phyloP scores from a whole-genome alignment of 306 rosid genomes.

The Macrotyloma uniflorum region DNA sequence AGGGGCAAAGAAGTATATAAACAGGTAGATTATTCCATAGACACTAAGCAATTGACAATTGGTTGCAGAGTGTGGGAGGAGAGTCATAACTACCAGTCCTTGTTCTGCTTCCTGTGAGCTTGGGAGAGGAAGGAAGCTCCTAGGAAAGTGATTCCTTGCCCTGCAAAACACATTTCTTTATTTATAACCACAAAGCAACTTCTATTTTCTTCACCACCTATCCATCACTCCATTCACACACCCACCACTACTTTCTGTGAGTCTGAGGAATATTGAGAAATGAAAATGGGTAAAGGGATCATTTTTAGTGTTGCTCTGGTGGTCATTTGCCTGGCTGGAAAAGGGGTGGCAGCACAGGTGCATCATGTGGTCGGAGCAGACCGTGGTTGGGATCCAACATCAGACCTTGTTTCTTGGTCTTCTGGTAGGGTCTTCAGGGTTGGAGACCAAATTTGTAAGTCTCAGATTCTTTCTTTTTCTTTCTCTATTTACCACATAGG shows the following conservation, averaged over 20 bases:
- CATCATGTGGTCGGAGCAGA: conserved; percentile 89
- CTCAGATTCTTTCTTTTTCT: not conserved
- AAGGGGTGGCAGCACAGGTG: conserved; percentile 46
- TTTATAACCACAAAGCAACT: not conserved
- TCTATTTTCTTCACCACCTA: not conserved
- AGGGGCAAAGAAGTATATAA: not conserved
- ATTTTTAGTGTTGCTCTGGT: not conserved
- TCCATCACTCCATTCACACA: not conserved
- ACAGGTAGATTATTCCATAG: not conserved
- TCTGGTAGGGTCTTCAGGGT: conserved; percentile 56
- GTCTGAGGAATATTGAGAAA: not conserved
- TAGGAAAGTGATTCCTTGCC: not conserved
- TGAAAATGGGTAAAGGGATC: conserved; percentile 41
- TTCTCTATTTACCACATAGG: not conserved
- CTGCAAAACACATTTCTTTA: no score
- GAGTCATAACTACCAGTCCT: conserved; percentile 17
- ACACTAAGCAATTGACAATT: not conserved
- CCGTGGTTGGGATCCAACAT: conserved; percentile 78
- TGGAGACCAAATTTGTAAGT: conserved; percentile 84
- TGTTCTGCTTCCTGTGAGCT: not conserved
- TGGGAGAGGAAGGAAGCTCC: conserved; percentile 41
- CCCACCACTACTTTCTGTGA: not conserved
- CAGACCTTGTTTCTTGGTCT: conserved; percentile 70
- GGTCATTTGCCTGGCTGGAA: conserved; percentile 35
- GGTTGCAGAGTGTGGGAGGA: not conserved